Base-by-base conservation (phyloP, 2,329 filamentous ascomycete genomes). In the Sporothrix protearum region DNA sequence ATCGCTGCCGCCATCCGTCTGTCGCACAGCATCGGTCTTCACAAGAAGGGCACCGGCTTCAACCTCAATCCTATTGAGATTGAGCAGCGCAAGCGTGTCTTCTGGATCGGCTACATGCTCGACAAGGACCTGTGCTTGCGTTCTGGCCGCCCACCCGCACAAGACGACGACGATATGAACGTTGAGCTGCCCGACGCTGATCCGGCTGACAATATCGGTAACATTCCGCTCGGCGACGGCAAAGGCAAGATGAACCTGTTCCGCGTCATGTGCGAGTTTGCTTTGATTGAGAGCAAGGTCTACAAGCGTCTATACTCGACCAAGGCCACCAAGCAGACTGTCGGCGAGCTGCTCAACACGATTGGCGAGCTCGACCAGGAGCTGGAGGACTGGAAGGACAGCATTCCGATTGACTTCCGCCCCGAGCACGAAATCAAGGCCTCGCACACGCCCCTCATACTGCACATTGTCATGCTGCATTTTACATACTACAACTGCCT, bases 401-500 rank as follows among this genome's bases (percentile, higher is more conserved):
- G 87, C 68, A 98, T 99, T 70, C 95, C 96, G 1, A 87, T 97
- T 71, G 96, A 98, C 77, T 98, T 97, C 82, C 89, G 96, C n/a
- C 96, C 96, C 0, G 96, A 98, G 80, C 90, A 97, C 79, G 94
- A 97, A 80, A 98, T 99, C 80, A 94, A 94, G 80, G 93, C 93
- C 0, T 92, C 91, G 0, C 93, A 97, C 79, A 96, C 94, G 0
- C 94, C 95, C 0, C 85, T 98, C n/a, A 94, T 98, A 25, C 84
- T 99, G 25, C 95, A 98, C 75, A 89, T 99, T 69, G 94, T 97
- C 73, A 93, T 97, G 79, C 83, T 99, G 72, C 96, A 99, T 80
- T 96, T 99, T 77, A 91, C 93, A 1, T 99, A 99, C 81, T 98
- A 98, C 83, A 99, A 99, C 80, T 97, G 94, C 77, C 83, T 99